A percentile compares a stretch with the other conserved stretches of the same genome.
phyloP scores from a whole-genome alignment of 2,329 filamentous ascomycete genomes.

The Pezicula radicicola region DNA sequence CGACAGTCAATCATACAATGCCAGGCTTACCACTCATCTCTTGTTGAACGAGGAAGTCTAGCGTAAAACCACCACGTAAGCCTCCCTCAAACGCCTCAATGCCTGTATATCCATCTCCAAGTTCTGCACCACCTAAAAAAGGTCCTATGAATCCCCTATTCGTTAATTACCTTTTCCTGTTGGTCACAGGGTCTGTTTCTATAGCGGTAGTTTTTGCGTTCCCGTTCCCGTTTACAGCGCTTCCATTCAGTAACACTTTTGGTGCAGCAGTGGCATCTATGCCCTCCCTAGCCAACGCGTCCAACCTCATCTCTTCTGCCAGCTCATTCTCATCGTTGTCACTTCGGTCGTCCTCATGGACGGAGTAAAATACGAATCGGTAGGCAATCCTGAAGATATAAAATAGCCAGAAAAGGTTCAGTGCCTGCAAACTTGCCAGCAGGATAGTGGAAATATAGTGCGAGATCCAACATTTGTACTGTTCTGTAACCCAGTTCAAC shows the following conservation, averaged over 20 bases:
- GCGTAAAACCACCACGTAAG: no score
- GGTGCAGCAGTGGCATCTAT: slow-evolving; percentile 8
- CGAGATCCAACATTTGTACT: slow-evolving; percentile 73
- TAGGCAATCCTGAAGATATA: slow-evolving; percentile 74
- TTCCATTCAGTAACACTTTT: slow-evolving; percentile 7
- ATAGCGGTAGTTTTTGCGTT: slow-evolving; percentile 14
- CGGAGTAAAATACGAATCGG: slow-evolving; percentile 60
- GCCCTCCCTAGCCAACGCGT: slow-evolving; percentile 11
- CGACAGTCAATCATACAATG: no score
- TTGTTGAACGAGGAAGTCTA: no score
- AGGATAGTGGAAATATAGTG: slow-evolving; percentile 66
- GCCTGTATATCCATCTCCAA: neutral
- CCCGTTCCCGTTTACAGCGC: neutral
- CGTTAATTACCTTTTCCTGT: slow-evolving; percentile 14
- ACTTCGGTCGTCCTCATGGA: slow-evolving; percentile 68
- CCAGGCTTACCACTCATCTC: no score
- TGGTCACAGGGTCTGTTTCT: slow-evolving; percentile 14
- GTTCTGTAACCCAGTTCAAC: slow-evolving; percentile 71
- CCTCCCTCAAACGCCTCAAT: neutral
- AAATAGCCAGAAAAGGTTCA: slow-evolving; percentile 82
- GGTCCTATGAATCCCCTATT: no score
- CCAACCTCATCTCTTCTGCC: slow-evolving; percentile 19
- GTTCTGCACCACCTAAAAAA: no score
- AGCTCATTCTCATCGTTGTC: slow-evolving; percentile 59
- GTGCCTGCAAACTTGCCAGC: slow-evolving; percentile 64